Evolutionary conservation across 2,329 filamentous ascomycete species (phyloP).

Genomic region (Onygena corvina): DNA sequence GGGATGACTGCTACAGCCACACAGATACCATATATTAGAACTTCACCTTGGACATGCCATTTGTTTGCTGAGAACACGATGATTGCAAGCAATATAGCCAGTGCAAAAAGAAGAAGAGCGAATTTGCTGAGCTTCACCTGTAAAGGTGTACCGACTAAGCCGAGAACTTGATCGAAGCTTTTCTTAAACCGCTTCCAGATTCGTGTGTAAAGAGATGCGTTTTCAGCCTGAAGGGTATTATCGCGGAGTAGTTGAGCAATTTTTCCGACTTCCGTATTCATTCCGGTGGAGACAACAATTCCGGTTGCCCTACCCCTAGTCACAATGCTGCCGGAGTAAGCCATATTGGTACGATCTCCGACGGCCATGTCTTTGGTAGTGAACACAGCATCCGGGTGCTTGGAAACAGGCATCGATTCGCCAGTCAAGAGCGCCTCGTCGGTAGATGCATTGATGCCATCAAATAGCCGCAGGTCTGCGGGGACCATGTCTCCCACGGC

Average conservation of each 20-base stretch:
- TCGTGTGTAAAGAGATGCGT: constrained; percentile 33
- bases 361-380: constrained; percentile 36
- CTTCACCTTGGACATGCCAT: constrained; percentile 39
- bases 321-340: constrained; percentile 49
- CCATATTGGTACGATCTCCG: constrained; percentile 51
- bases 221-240: constrained; percentile 34
- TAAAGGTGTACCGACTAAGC: constrained; percentile 49
- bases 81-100: constrained; percentile 51
- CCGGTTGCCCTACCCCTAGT: constrained; percentile 50
- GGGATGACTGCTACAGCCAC: constrained; percentile 45
- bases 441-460: constrained; percentile 48
- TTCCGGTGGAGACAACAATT: constrained; percentile 51
- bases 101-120: constrained; percentile 49
- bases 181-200: constrained; percentile 34
- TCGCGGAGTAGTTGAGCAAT: constrained; percentile 49
- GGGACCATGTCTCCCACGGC: constrained; percentile 40
- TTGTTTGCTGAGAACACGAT: constrained; percentile 53
- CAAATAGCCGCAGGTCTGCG: constrained; percentile 41
- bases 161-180: constrained; percentile 28
- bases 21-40: constrained; percentile 48
- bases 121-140: constrained; percentile 54
- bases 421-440: constrained; percentile 53
- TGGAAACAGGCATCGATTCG: constrained; percentile 48
- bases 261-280: constrained; percentile 50
- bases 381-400: constrained; percentile 39